Evolutionary conservation across 345 rosid genomes (phyloP).

Genomic region (Syzygium oleosum): DNA sequence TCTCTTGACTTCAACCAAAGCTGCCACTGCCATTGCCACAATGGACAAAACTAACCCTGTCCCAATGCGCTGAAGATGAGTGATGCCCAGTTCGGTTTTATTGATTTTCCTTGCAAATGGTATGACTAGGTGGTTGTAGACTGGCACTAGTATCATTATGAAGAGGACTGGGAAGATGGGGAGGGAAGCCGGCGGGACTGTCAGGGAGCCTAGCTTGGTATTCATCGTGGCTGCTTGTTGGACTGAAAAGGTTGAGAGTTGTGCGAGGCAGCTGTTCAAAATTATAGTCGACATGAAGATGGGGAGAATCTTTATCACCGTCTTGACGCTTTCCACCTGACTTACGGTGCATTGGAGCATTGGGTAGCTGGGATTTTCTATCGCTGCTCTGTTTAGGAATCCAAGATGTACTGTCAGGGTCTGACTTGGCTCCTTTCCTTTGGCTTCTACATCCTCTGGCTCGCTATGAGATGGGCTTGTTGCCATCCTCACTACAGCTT

Average conservation of each 20-base stretch:
- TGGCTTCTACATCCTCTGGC: slow-evolving; percentile 7
- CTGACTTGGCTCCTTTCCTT: slow-evolving; percentile 2
- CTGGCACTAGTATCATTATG: slow-evolving; percentile 70
- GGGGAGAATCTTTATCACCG: slow-evolving; percentile 56
- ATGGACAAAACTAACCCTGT: slow-evolving; percentile 64
- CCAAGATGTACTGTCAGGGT: slow-evolving; percentile 16
- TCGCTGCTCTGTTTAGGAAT: slow-evolving; percentile 40
- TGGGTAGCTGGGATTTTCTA: slow-evolving; percentile 10
- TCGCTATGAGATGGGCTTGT: slow-evolving; percentile 23
- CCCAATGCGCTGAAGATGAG: slow-evolving; percentile 78
- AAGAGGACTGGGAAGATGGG: slow-evolving; percentile 79
- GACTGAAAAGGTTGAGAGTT: slow-evolving; percentile 86
- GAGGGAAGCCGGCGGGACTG: slow-evolving; percentile 85
- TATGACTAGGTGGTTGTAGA: slow-evolving; percentile 50
- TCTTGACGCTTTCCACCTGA: slow-evolving; percentile 63
- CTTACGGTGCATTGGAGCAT: slow-evolving; percentile 39
- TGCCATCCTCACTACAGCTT: slow-evolving; percentile 23
- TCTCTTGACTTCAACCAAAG: slow-evolving; percentile 64
- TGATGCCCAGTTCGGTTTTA: slow-evolving; percentile 61
- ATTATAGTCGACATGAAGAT: slow-evolving; percentile 81
- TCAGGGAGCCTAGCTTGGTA: slow-evolving; percentile 56
- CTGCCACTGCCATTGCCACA: slow-evolving; percentile 78
- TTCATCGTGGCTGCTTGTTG: slow-evolving; percentile 93
- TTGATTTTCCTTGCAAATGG: slow-evolving; percentile 58
- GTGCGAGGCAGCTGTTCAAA: slow-evolving; percentile 92